Evolutionary conservation across 2,329 filamentous ascomycete genomes (phyloP).

Genomic region (Neurospora crassa): DNA sequence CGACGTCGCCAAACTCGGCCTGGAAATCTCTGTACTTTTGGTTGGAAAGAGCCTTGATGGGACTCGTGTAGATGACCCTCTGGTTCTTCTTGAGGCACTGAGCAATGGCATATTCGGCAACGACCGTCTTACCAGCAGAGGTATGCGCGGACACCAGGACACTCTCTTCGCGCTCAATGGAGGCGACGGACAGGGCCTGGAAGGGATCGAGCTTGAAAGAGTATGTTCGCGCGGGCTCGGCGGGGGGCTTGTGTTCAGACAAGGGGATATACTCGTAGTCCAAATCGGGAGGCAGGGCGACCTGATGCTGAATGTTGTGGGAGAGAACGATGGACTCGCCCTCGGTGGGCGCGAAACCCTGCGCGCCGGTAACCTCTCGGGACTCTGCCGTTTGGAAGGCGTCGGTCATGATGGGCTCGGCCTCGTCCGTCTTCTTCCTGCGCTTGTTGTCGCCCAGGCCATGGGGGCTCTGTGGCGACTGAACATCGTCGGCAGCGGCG

Average conservation of each 20-base stretch:
- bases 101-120: conserved; percentile 95
- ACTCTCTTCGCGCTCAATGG: conserved; percentile 93
- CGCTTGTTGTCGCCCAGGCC: conserved; percentile 47
- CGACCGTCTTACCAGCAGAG: conserved; percentile 94
- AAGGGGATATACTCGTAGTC: conserved; percentile 95
- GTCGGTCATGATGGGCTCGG: conserved; percentile 79
- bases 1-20: conserved; percentile 91
- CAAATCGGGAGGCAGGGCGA: conserved; percentile 84
- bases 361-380: conserved; percentile 74
- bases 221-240: conserved; percentile 73
- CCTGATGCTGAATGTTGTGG: conserved; percentile 98
- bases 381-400: conserved; percentile 92
- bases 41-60: conserved; percentile 97
- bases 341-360: conserved; percentile 57
- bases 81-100: conserved; percentile 97
- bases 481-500: conserved; percentile 6
- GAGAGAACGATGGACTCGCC: conserved; percentile 68
- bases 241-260: conserved; percentile 84
- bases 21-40: conserved; percentile 98
- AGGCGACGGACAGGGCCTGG: conserved; percentile 87
- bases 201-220: conserved; percentile 94
- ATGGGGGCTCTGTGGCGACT: conserved; percentile 17
- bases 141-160: conserved; percentile 96
- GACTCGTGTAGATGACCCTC: conserved; percentile 97
- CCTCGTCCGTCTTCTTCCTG: conserved; percentile 51